Evolutionary conservation across 2,329 filamentous ascomycete genomes (phyloP), one percentile per base, ranked within the genome.

Genomic region (Atkinsonella hypoxylon): DNA sequence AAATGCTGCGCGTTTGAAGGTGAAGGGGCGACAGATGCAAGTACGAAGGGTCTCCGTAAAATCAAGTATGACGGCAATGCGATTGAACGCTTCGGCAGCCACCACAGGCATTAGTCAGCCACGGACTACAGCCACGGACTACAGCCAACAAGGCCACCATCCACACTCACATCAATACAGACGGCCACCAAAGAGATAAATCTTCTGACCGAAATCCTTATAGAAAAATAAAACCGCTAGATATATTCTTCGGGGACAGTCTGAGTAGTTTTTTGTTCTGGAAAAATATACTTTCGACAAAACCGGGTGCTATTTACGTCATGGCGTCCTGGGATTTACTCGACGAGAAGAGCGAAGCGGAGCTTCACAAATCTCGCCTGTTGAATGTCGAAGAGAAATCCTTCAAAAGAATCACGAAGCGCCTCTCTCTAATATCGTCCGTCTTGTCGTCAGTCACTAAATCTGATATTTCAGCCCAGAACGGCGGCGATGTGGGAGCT

Each of bases 361-460:
- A 89, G 56, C 82, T 96, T 38, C 91, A 96, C 72, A 91, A 90
- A 62, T 78, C 79, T 31, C 87, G 91, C 41, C 84, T 96, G 4
- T 78, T 96, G 38, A 87, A 87, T 56, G 85, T 96, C 54, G 91
- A 97, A 72, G 88, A 95, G 63, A 89, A 89, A 52, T 89, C 89
- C 0, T 96, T 95, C 72, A 88, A 88, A 66, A 85, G 90, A 54
- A 82, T 96, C 53, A 87, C 87, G 20, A 89, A 89, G 68, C 84
- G 87, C 32, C 79, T 97, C 9, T 75, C 87, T 5, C 76, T 79
- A 20, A 78, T 85, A 15, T 79, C 81, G 49, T 80, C 83, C 18
- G 75, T 88, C 31, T 74, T 85, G 17, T 56, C 59, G 13, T 54
- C 56, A 38, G 58, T 55, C 38, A 59, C 60, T 36, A 53, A 60